These are phyloP conservation scores for Aspergillus brunneoviolaceus DNA, from an alignment of 2,329 filamentous ascomycete species.

Conservation along the genomic window DNA sequence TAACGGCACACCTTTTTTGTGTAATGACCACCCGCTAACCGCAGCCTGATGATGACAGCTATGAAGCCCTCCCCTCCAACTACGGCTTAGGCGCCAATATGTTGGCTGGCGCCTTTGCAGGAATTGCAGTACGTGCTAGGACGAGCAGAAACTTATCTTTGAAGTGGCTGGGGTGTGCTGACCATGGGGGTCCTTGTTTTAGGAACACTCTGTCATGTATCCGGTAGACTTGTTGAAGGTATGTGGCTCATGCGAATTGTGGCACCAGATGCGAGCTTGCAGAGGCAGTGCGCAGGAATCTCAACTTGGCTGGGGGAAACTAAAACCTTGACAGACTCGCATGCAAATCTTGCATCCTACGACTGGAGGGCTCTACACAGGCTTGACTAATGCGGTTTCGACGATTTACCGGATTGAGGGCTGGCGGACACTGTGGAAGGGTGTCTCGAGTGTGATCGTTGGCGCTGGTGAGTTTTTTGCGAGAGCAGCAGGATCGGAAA, in stretches of 20 bases:
- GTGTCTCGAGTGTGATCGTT: conserved; percentile 92
- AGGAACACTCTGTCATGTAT: conserved; percentile 99
- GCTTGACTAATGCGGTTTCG: conserved; percentile 87
- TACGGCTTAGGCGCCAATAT: conserved; percentile 94
- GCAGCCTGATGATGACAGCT: conserved; percentile 52
- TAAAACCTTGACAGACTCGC: conserved; percentile 65
- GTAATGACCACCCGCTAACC: conserved; percentile 21
- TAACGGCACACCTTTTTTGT: neutral
- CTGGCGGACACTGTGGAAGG: conserved; percentile 88
- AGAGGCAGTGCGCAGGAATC: neutral
- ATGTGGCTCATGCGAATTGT: conserved; percentile 25
- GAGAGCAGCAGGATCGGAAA: neutral
- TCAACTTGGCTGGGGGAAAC: too few species aligned
- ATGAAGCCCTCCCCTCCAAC: conserved; percentile 91
- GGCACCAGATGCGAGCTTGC: neutral
- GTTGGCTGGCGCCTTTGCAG: conserved; percentile 92
- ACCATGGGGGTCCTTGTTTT: conserved; percentile 11
- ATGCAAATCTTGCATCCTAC: conserved; percentile 95
- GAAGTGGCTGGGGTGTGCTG: conserved; percentile 10
- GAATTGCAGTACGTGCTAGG: conserved; percentile 72
- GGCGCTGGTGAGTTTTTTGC: conserved; percentile 70
- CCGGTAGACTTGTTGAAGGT: conserved; percentile 98
- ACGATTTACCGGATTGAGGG: conserved; percentile 91
- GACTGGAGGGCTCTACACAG: conserved; percentile 77
- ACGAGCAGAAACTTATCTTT: neutral